Conservation (phyloP, 306 rosid species). For the Medicago arabica region DNA sequence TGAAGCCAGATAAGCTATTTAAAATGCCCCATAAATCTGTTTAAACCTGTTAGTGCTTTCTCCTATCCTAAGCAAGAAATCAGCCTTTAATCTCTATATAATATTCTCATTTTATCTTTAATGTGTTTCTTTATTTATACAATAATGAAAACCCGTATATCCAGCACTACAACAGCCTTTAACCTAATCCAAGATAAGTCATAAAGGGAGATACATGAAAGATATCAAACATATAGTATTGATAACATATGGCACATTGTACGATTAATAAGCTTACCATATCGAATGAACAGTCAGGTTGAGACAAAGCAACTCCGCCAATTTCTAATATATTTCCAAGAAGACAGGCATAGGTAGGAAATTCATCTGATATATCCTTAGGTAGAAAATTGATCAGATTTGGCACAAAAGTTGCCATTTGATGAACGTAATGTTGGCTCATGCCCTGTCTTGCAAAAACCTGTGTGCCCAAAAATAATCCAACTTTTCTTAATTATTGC, state of each 20-base stretch:
- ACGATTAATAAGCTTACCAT: conserved; percentile 63
- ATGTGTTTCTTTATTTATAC: conserved; percentile 24
- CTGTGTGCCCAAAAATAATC: conserved; percentile 50
- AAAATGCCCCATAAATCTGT: not conserved
- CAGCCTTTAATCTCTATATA: conserved; percentile 4
- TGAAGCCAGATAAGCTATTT: not conserved
- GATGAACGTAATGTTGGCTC: conserved; percentile 78
- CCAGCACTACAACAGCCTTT: conserved; percentile 24
- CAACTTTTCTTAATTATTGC: conserved; percentile 27
- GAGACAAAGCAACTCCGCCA: conserved; percentile 77
- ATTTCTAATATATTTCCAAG: conserved; percentile 91
- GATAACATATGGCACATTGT: conserved; percentile 34
- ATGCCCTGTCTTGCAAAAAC: conserved; percentile 62
- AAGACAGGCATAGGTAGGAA: conserved; percentile 93
- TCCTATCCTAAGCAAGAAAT: conserved; percentile 2
- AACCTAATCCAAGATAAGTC: conserved; percentile 32
- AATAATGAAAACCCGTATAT: not conserved
- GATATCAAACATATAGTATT: conserved; percentile 28
- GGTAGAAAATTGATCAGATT: conserved; percentile 72
- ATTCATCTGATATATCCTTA: conserved; percentile 68
- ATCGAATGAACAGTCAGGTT: conserved; percentile 79
- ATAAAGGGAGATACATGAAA: conserved; percentile 1
- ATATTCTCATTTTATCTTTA: conserved; percentile 7
- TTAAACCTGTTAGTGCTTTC: conserved; percentile 8
- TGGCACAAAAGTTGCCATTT: conserved; percentile 75